Conservation (phyloP, 768 basidiomycete species). For the Tephrocybe rancida region DNA sequence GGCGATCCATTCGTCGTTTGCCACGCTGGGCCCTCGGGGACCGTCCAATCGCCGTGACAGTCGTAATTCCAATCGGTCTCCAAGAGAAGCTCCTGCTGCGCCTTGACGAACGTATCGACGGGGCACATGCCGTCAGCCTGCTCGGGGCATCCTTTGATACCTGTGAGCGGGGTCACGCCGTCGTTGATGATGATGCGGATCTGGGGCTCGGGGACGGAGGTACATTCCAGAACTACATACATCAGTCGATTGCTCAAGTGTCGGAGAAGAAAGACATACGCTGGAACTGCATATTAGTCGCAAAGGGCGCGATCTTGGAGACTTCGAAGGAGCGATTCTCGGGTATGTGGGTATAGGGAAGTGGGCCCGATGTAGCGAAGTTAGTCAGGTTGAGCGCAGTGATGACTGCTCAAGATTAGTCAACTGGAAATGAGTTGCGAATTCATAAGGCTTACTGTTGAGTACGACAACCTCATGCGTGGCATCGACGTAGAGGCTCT, state of each 20-base stretch:
- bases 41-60: conserved; percentile 76
- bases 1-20: conserved; percentile 73
- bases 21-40: conserved; percentile 70
- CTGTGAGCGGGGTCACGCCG: conserved; percentile 78
- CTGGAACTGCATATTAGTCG: conserved; percentile 89
- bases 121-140: conserved; percentile 81
- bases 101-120: conserved; percentile 68
- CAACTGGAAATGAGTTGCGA: conserved; percentile 1
- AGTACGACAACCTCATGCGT: conserved; percentile 91
- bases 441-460: conserved; percentile 57
- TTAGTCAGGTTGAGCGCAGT: conserved; percentile 84
- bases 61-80: conserved; percentile 75
- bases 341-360: conserved; percentile 75
- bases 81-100: conserved; percentile 65
- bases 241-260: not conserved
- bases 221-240: conserved; percentile 62
- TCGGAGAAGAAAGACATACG: conserved; percentile 42
- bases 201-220: conserved; percentile 49
- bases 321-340: conserved; percentile 66
- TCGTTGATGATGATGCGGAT: conserved; percentile 90
- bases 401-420: conserved; percentile 57
- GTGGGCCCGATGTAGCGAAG: conserved; percentile 71
- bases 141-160: conserved; percentile 71
- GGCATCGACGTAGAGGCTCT: conserved; percentile 84
- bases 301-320: conserved; percentile 83